Evolutionary conservation across 2,329 filamentous ascomycete genomes (phyloP).

Genomic region (Pseudogymnoascus sp.): DNA sequence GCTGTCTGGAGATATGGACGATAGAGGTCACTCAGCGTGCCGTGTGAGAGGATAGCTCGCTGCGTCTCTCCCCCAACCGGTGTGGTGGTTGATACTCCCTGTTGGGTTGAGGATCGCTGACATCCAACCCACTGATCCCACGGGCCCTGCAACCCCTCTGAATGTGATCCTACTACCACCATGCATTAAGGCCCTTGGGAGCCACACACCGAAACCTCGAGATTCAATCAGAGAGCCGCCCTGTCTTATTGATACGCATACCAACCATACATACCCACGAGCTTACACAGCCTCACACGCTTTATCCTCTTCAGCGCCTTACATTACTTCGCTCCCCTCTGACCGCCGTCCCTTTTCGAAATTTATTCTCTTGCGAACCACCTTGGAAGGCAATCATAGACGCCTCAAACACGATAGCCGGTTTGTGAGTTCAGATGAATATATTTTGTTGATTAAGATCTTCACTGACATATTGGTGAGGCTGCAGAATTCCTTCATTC

Average conservation of each 20-base stretch:
- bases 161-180: neutral
- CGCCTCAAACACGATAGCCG: neutral
- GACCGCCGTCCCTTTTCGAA: neutral
- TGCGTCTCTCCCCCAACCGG: neutral
- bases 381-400: neutral
- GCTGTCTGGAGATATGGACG: neutral
- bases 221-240: neutral
- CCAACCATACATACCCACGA: neutral
- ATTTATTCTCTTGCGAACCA: neutral
- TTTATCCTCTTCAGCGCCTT: neutral
- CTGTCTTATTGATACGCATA: neutral
- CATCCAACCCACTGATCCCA: neutral
- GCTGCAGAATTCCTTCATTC: neutral
- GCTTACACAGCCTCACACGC: neutral
- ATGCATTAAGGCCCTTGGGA: conserved; percentile 1
- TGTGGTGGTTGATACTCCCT: neutral
- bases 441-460: conserved; percentile 3
- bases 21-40: neutral
- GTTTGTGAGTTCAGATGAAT: neutral
- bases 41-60: neutral
- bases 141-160: neutral
- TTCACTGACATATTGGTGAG: neutral
- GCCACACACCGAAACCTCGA: neutral
- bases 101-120: neutral
- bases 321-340: neutral